These are phyloP conservation scores for Lentinus brumalis DNA, from an alignment of 768 basidiomycete genomes.

Conservation along the genomic window DNA sequence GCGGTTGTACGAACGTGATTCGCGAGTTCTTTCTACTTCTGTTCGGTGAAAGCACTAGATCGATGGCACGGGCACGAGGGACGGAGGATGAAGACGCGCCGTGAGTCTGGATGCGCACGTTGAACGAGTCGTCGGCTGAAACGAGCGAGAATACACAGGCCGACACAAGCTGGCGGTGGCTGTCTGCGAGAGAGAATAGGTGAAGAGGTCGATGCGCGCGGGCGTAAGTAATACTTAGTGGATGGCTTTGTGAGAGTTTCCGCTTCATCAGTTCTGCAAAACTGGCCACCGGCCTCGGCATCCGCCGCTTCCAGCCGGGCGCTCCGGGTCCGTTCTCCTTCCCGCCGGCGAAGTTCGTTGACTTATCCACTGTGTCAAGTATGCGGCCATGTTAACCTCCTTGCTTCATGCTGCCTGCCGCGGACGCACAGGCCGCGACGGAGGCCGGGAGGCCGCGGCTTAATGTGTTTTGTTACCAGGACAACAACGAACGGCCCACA, in stretches of 20 bases:
- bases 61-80: constrained; percentile 3
- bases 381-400: no score
- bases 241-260: constrained; percentile 20
- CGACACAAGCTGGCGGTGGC: background rate
- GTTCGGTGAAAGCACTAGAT: constrained; percentile 2
- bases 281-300: constrained; percentile 6
- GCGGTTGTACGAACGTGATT: background rate
- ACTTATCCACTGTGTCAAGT: background rate
- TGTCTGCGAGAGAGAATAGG: constrained; percentile 11
- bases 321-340: background rate
- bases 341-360: background rate
- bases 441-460: no score
- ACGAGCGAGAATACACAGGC: constrained; percentile 11
- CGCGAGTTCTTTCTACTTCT: no score
- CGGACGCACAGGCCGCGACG: no score
- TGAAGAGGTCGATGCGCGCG: constrained; percentile 1
- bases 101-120: background rate
- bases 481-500: no score
- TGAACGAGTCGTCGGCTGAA: constrained; percentile 12
- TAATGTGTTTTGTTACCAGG: no score
- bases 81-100: background rate
- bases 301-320: background rate
- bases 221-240: constrained; percentile 8
- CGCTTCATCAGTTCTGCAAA: constrained; percentile 14
- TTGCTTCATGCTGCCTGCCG: no score